Conservation (phyloP, 1,284 basidiomycete genomes). For the Meira nashicola region DNA sequence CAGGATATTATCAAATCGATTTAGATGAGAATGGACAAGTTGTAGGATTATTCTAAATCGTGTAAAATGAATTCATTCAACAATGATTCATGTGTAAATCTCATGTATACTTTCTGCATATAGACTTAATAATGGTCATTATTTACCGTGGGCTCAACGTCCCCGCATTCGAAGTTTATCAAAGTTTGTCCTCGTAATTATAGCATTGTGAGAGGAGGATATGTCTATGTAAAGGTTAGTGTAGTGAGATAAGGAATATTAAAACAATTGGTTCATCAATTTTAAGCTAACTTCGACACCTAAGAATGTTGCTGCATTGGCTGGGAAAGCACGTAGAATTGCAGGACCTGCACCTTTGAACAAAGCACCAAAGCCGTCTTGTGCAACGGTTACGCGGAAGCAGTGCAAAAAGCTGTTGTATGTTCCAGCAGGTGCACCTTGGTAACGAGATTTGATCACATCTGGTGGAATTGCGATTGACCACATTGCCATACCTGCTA, state of each 20-base stretch:
- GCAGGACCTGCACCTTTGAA: conserved; percentile 98
- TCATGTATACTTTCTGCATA: not conserved
- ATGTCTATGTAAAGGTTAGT: not conserved
- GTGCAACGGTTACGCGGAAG: conserved; percentile 81
- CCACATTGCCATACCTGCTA: conserved; percentile 88
- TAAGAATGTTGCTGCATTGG: conserved; percentile 50
- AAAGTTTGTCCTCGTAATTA: too few relatives aligned
- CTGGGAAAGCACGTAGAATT: conserved; percentile 48
- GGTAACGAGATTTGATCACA: conserved; percentile 82
- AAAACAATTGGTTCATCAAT: conserved; percentile 65
- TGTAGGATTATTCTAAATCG: conserved; percentile 37
- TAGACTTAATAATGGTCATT: not conserved
- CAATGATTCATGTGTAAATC: too few relatives aligned
- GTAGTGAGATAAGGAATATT: too few relatives aligned
- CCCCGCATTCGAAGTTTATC: too few relatives aligned
- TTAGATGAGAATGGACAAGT: conserved; percentile 53
- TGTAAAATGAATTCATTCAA: too few relatives aligned
- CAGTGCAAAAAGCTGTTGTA: conserved; percentile 94
- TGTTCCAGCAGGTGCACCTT: conserved; percentile 92
- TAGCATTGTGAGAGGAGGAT: too few relatives aligned
- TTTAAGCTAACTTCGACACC: conserved; percentile 76
- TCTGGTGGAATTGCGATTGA: conserved; percentile 41
- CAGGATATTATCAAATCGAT: conserved; percentile 59
- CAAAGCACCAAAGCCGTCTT: conserved; percentile 78
- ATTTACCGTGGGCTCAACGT: too few relatives aligned